Base-by-base conservation (phyloP, 139 green algal species). In the Coelastrella sp. region DNA sequence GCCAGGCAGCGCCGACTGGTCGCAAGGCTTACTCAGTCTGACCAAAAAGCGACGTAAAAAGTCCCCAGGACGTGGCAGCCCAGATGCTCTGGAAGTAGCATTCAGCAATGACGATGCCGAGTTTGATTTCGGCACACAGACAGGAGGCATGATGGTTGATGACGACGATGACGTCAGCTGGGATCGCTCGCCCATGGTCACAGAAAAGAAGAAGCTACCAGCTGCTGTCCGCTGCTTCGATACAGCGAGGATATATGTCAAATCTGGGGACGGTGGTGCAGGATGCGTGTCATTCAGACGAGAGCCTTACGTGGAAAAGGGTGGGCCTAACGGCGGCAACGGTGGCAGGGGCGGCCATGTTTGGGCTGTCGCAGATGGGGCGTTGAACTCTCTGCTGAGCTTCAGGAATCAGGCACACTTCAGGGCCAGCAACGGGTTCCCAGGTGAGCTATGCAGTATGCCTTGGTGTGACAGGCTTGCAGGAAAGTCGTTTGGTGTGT, bases 281-380 rank as follows among this genome's bases (percentile, higher is more conserved):
- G 98, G 98, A 64, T 98, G 97, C 80, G 97, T 99, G 1, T 97
- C 98, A 0, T 99, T 99, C 92, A 93, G 97, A 4, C 91, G 98
- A 7, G 98, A 99, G 93, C 99, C 99, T 93, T 99, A 96, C 80
- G 98, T 99, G 3, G 95, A 98, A 3, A 94, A 97, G 86, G 96
- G 97, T n/a, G 97, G 97, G 0, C 98, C 98, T 5, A 92, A 95
- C 8, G 98, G 98, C 3, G 98, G 98, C 59, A 98, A 97, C 92
- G 98, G 98, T 47, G 98, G 98, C 19, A 89, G 92, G 47, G 97
- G 97, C 59, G 97, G 97, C 68, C 93, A 95, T 85, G 95, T 99
- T 3, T 99, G 96, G 95, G 93, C 95, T 3, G 93, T 98, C 64
- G 96, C 93, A 5, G 96, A 98, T 83, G 75, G 85, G 10, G 23